Percentiles rank a stretch among this genome's conserved stretches.
These are phyloP conservation scores for Hyaloscypha variabilis DNA, from an alignment of 495 filamentous ascomycete species.

Conservation along the genomic window DNA sequence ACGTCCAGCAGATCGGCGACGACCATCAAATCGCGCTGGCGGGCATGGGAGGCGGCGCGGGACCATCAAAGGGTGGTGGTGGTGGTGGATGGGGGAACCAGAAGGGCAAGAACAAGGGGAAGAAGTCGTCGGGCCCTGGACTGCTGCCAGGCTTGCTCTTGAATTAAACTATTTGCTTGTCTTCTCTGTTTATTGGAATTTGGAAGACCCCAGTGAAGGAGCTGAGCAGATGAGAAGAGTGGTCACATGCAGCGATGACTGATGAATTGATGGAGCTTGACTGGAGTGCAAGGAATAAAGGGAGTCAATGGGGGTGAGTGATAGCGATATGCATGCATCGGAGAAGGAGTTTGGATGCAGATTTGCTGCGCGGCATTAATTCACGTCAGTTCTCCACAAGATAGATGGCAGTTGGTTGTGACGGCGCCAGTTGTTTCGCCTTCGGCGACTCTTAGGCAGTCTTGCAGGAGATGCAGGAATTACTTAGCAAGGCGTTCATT, in stretches of 20 bases:
- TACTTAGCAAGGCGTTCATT: conserved; percentile 5
- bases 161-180: not conserved
- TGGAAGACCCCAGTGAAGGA: not conserved
- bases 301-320: conserved; percentile 4
- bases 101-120: conserved; percentile 10
- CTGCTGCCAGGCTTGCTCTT: not conserved
- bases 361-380: not conserved
- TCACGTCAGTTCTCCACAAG: not conserved
- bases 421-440: not conserved
- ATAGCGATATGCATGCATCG: conserved; percentile 14
- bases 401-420: not conserved
- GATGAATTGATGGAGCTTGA: conserved; percentile 19
- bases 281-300: not conserved
- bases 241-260: conserved; percentile 24
- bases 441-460: not conserved
- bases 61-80: not conserved
- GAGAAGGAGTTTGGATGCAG: conserved; percentile 13
- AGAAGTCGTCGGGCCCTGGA: conserved; percentile 1
- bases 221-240: not conserved
- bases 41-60: not conserved
- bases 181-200: conserved; percentile 6
- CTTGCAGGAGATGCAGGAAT: not conserved
- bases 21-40: conserved; percentile 24
- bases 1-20: conserved; percentile 35
- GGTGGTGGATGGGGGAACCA: conserved; percentile 1